Conservation (phyloP, 108 stramenopile species). For the Aurantiochytrium sp. region DNA sequence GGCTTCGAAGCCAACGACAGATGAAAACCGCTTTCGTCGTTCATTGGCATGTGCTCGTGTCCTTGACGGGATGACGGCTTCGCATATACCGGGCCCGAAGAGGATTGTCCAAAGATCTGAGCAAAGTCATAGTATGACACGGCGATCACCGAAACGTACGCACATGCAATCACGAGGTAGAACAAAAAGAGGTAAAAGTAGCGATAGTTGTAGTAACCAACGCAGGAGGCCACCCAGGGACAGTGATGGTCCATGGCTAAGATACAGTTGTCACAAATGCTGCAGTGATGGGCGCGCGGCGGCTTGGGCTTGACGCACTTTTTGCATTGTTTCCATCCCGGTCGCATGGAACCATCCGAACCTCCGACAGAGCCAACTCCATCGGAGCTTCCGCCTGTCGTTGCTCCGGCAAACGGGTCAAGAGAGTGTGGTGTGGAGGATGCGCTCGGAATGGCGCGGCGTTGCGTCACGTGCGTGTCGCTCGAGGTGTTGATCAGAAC, state of each 20-base stretch:
- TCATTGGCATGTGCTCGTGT: not conserved
- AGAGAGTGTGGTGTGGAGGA: no score
- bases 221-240: constrained; percentile 99
- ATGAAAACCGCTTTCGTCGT: no score
- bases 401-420: no score
- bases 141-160: constrained; percentile 40
- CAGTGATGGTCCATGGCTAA: constrained; percentile 54
- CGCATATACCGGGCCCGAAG: not conserved
- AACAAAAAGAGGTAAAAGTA: constrained; percentile 94
- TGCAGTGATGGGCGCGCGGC: constrained; percentile 1
- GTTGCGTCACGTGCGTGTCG: not conserved
- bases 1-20: not conserved
- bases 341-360: not conserved
- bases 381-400: not conserved
- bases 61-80: not conserved
- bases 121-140: not conserved
- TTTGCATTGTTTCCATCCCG: not conserved
- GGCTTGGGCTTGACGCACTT: not conserved
- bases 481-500: not conserved
- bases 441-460: not conserved
- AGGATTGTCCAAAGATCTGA: not conserved
- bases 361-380: not conserved
- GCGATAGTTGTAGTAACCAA: constrained; percentile 97
- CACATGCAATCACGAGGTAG: constrained; percentile 80
- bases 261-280: not conserved